phyloP scores from a whole-genome alignment of 78 protist genomes.

The Dictyostelium brefeldianum region DNA sequence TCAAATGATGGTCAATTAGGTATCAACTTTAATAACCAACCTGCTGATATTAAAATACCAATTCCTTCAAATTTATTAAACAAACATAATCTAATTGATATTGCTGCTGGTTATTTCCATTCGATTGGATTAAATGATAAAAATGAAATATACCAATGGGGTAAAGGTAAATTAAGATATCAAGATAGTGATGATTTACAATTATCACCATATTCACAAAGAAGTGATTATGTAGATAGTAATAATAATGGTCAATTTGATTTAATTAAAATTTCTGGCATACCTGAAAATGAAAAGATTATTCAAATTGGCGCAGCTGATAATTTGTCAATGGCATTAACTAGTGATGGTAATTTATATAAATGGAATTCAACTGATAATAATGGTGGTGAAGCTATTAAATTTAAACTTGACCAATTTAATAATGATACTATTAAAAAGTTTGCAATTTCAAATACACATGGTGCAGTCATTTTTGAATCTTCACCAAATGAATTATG shows the following conservation, averaged over 20 bases:
- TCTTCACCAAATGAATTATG: conserved; percentile 7
- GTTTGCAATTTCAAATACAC: conserved; percentile 21
- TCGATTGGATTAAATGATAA: conserved; percentile 5
- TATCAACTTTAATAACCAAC: neutral
- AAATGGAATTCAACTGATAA: conserved; percentile 14
- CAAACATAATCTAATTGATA: neutral
- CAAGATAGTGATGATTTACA: neutral
- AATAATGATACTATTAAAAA: neutral
- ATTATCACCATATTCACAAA: conserved; percentile 16
- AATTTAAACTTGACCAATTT: neutral
- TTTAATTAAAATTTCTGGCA: neutral
- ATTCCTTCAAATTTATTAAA: neutral
- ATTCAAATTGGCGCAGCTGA: conserved; percentile 46
- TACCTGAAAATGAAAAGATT: neutral
- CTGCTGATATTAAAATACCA: neutral
- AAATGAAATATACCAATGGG: conserved; percentile 60
- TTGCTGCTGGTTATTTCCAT: conserved; percentile 43
- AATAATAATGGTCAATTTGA: neutral
- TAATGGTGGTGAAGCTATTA: neutral
- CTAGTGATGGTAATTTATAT: conserved; percentile 19
- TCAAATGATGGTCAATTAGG: conserved; percentile 59
- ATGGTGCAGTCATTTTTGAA: conserved; percentile 20
- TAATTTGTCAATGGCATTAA: conserved; percentile 31
- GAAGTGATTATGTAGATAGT: neutral
- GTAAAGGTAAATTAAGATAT: conserved; percentile 22